Evolutionary conservation across 495 filamentous ascomycete species (phyloP).

Genomic region (Talaromyces borbonicus): DNA sequence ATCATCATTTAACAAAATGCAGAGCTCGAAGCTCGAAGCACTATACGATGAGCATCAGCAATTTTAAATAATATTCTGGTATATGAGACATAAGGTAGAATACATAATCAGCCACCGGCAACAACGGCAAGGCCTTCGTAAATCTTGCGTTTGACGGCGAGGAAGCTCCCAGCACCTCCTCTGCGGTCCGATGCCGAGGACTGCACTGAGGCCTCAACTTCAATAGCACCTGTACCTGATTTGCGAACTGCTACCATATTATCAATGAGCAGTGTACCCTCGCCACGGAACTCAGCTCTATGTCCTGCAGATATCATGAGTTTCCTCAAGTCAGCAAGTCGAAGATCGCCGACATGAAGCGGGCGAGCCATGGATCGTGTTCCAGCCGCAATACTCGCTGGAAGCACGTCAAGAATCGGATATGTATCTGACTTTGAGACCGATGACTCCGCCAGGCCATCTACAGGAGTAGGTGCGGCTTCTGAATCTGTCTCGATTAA

Average conservation of each 20-base stretch:
- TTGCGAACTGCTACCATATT: conserved; percentile 83
- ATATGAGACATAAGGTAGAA: conserved; percentile 2
- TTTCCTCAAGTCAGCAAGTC: conserved; percentile 78
- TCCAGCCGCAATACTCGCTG: conserved; percentile 64
- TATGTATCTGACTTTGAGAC: conserved; percentile 23
- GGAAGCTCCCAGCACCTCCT: conserved; percentile 49
- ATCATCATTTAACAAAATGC: too few species aligned
- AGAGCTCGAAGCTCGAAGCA: too few species aligned
- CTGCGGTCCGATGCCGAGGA: conserved; percentile 28
- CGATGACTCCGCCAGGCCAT: conserved; percentile 14
- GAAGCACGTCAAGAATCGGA: conserved; percentile 70
- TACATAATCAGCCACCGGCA: conserved; percentile 45
- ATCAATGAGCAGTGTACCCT: conserved; percentile 85
- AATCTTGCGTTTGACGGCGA: conserved; percentile 68
- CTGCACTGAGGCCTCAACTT: conserved; percentile 67
- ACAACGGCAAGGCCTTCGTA: conserved; percentile 79
- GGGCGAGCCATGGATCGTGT: conserved; percentile 73
- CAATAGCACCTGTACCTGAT: conserved; percentile 72
- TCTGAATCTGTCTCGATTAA: conserved; percentile 28
- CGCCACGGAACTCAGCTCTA: conserved; percentile 84
- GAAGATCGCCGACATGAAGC: conserved; percentile 87
- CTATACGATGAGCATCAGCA: too few species aligned
- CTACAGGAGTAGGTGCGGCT: conserved; percentile 15
- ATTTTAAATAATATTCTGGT: too few species aligned
- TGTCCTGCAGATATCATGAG: conserved; percentile 75